Evolutionary conservation across 139 green algal species (phyloP).

Genomic region (Chlamydomonas sphaeroides): DNA sequence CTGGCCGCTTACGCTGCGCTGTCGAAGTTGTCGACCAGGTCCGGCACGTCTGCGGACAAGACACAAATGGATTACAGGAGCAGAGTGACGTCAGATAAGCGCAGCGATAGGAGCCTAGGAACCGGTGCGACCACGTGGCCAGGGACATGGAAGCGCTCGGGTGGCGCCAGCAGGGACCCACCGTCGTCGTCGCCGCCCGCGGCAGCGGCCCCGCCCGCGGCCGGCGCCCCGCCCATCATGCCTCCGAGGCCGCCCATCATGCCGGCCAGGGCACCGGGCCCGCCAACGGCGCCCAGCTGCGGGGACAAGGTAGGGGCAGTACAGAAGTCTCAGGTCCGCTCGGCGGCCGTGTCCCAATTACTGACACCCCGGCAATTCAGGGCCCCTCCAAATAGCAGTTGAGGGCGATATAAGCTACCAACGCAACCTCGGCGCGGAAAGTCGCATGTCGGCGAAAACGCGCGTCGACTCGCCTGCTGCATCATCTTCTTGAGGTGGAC

Average conservation of each 20-base stretch:
- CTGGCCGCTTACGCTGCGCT: slow-evolving; percentile 50
- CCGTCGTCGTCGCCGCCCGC: slow-evolving; percentile 76
- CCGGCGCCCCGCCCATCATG: slow-evolving; percentile 38
- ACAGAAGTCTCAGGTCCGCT: background rate
- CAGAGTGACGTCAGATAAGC: no score
- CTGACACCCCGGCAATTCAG: background rate
- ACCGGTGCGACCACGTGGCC: background rate
- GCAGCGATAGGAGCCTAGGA: no score
- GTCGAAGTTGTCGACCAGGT: slow-evolving; percentile 95
- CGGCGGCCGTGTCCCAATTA: background rate
- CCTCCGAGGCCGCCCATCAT: slow-evolving; percentile 36
- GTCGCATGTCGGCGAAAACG: background rate
- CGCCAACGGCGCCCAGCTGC: slow-evolving; percentile 19
- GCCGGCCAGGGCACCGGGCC: background rate
- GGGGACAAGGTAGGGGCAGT: background rate
- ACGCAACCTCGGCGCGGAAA: background rate
- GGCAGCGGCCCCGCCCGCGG: slow-evolving; percentile 49
- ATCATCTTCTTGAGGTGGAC: slow-evolving; percentile 87
- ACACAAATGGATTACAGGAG: background rate
- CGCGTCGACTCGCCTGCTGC: slow-evolving; percentile 47
- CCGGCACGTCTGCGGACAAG: slow-evolving; percentile 82
- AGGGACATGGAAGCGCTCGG: background rate
- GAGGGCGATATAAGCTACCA: background rate
- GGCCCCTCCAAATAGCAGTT: background rate
- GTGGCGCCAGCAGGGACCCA: background rate